A percentile compares a stretch with the other conserved stretches of the same genome.
Conservation (phyloP, 148 eudicot species). For the Fagopyrum homotropicum region DNA sequence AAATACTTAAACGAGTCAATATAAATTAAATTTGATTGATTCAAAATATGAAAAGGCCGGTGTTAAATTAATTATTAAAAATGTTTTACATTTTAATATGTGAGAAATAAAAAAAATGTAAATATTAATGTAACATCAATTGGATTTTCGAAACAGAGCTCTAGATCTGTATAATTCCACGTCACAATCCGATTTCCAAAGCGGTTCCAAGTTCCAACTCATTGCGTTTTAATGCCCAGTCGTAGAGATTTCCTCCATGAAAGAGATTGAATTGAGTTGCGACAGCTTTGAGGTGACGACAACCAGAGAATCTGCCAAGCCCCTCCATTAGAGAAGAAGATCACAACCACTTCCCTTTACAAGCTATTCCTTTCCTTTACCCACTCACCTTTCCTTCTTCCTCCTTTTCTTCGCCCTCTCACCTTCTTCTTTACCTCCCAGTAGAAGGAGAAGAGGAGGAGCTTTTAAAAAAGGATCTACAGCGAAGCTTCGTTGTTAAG, state of each 20-base stretch:
- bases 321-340: neutral
- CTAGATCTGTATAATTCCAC: neutral
- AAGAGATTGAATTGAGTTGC: neutral
- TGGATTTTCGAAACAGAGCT: too few relatives aligned
- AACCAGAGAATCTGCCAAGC: neutral
- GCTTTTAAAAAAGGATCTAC: neutral
- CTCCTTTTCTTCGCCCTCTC: neutral
- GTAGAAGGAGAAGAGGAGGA: neutral
- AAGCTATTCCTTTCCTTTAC: slow-evolving; percentile 4
- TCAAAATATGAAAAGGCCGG: too few relatives aligned
- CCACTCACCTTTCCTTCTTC: neutral
- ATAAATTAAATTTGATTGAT: too few relatives aligned
- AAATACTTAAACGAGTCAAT: too few relatives aligned
- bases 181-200: neutral
- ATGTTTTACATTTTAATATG: too few relatives aligned
- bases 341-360: slow-evolving; percentile 7
- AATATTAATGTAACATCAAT: too few relatives aligned
- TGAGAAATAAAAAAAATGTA: too few relatives aligned
- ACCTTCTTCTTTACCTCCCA: neutral
- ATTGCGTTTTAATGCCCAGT: neutral
- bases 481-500: neutral
- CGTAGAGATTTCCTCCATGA: neutral
- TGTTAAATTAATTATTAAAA: too few relatives aligned
- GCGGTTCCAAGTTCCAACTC: slow-evolving; percentile 1
- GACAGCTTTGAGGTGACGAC: slow-evolving; percentile 11